A percentile compares a stretch with the other conserved stretches of the same genome.
Evolutionary conservation across 352 stramenopile species (phyloP).

Genomic region (Blastocystis hominis): DNA sequence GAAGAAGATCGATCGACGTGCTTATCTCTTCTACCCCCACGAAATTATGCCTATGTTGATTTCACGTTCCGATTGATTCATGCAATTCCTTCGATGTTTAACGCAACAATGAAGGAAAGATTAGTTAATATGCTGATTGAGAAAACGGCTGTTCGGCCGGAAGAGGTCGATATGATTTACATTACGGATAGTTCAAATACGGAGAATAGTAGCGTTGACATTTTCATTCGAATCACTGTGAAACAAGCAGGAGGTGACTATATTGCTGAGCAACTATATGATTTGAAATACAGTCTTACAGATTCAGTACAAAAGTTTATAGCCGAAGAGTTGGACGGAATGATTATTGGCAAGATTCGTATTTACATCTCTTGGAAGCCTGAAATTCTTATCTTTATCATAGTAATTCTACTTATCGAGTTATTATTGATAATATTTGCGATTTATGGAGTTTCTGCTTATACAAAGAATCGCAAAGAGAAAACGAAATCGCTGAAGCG

Average conservation of each 20-base stretch:
- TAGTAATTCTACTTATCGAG: neutral
- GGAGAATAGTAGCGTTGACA: neutral
- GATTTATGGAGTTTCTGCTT: neutral
- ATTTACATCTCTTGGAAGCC: neutral
- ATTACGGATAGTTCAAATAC: neutral
- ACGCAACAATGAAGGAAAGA: neutral
- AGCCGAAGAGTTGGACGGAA: neutral
- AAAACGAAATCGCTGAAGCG: neutral
- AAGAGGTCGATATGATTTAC: neutral
- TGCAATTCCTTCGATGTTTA: neutral
- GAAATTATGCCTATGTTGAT: neutral
- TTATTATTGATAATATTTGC: neutral
- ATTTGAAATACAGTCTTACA: neutral
- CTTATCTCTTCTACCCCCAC: neutral
- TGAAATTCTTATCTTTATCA: neutral
- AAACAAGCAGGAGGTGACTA: neutral
- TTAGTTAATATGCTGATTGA: neutral
- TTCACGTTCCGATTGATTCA: neutral
- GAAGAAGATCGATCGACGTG: neutral
- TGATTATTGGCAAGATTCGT: neutral
- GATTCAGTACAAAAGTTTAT: neutral
- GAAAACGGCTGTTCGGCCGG: neutral
- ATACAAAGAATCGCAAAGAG: neutral
- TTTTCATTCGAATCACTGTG: neutral
- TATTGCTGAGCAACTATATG: neutral